Evolutionary conservation across 192 early-diverging fungal genomes (phyloP).

Genomic region (Backusella mclennaniae): DNA sequence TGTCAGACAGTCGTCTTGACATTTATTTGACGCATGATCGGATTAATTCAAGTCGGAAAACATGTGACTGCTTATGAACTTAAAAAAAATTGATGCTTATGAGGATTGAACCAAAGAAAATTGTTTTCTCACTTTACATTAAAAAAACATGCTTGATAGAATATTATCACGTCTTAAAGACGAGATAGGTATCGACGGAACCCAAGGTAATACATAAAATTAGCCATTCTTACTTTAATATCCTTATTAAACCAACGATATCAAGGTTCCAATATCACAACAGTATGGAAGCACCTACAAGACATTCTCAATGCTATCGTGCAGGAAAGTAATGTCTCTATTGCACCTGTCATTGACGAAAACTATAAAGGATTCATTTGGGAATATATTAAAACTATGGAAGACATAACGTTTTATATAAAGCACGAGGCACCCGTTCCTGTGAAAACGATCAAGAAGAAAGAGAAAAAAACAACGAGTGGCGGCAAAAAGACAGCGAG

Average conservation of each 20-base stretch:
- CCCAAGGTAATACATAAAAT: background rate
- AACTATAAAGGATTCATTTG: constrained; percentile 17
- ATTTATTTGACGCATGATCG: no score
- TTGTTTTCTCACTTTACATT: background rate
- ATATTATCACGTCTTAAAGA: constrained; percentile 18
- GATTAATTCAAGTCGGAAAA: no score
- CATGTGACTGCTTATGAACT: background rate
- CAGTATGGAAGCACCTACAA: constrained; percentile 10
- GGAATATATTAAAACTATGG: background rate
- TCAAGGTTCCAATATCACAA: constrained; percentile 11
- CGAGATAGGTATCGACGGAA: constrained; percentile 25
- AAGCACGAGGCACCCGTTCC: background rate
- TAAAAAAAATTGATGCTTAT: background rate
- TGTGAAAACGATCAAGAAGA: background rate
- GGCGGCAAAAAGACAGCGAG: background rate
- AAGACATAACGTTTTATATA: background rate
- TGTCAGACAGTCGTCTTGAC: no score
- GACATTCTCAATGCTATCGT: background rate
- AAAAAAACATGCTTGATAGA: constrained; percentile 17
- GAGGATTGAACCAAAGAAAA: background rate
- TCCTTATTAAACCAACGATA: background rate
- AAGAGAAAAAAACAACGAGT: background rate
- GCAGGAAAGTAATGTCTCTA: background rate
- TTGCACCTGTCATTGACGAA: background rate
- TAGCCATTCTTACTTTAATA: background rate